Percentiles rank a stretch among this genome's conserved stretches.
phyloP scores from a whole-genome alignment of 2,329 filamentous ascomycete genomes.

The Botryosphaeria dothidea region DNA sequence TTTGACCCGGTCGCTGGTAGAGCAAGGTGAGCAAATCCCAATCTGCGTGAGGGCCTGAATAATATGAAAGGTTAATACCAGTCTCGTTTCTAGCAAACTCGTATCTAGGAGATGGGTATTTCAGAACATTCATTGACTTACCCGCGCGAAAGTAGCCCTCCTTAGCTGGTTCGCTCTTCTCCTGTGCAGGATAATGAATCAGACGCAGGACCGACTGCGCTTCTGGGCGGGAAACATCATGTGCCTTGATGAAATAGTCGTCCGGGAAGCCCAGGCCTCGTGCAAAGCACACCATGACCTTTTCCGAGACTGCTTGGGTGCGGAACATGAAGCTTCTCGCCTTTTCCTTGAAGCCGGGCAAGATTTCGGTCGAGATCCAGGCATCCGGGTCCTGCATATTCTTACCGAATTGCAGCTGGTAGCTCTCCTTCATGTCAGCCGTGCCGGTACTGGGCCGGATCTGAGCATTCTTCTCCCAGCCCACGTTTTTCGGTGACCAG shows the following conservation, averaged over 20 bases:
- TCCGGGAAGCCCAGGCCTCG: slow-evolving; percentile 58
- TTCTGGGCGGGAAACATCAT: slow-evolving; percentile 52
- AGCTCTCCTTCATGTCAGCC: slow-evolving; percentile 62
- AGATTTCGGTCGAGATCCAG: slow-evolving; percentile 52
- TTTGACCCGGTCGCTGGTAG: slow-evolving; percentile 62
- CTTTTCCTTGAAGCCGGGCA: slow-evolving; percentile 52
- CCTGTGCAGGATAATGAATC: slow-evolving; percentile 54
- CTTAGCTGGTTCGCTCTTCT: slow-evolving; percentile 21
- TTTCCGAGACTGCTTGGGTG: slow-evolving; percentile 55
- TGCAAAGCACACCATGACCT: slow-evolving; percentile 61
- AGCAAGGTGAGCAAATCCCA: slow-evolving; percentile 65
- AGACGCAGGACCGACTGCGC: slow-evolving; percentile 58
- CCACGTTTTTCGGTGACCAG: slow-evolving; percentile 57
- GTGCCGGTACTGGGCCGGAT: slow-evolving; percentile 61
- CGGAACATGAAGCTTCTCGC: slow-evolving; percentile 57
- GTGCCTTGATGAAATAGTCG: slow-evolving; percentile 57
- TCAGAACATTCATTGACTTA: background rate
- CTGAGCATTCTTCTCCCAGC: slow-evolving; percentile 63
- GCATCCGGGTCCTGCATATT: slow-evolving; percentile 47
- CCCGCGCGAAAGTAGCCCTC: slow-evolving; percentile 61
- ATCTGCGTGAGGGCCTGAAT: background rate
- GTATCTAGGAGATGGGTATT: too few species aligned
- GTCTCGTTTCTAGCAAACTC: too few species aligned
- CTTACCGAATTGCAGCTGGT: slow-evolving; percentile 63
- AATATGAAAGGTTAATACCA: background rate